Conservation (phyloP, 768 basidiomycete genomes). For the Chalciporus pseudorubinellus region DNA sequence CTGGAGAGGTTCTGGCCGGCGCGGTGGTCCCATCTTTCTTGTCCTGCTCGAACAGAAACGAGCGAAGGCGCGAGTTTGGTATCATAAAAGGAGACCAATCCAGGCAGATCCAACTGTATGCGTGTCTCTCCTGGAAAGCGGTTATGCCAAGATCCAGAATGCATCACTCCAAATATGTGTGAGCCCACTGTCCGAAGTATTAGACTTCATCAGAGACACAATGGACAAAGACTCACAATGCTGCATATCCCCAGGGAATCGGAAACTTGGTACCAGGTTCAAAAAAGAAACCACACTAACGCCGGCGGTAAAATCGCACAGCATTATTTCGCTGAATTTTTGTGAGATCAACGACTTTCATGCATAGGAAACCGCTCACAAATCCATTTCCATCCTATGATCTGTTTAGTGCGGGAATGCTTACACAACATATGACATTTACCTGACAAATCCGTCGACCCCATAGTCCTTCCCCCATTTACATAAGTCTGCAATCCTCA, state of each 20-base stretch:
- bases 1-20: constrained; percentile 20
- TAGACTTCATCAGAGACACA: not conserved
- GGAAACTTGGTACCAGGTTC: constrained; percentile 7
- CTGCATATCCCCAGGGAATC: not conserved
- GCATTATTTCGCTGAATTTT: constrained; percentile 34
- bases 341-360: not conserved
- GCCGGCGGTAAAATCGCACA: constrained; percentile 34
- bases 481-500: constrained; percentile 41
- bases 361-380: constrained; percentile 20
- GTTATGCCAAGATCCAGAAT: constrained; percentile 33
- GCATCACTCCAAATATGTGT: constrained; percentile 1
- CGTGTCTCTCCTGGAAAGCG: constrained; percentile 36
- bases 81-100: constrained; percentile 39
- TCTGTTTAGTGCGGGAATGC: not conserved
- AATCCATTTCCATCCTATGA: constrained; percentile 30
- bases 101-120: constrained; percentile 31
- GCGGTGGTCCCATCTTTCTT: constrained; percentile 34
- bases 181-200: not conserved
- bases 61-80: constrained; percentile 31
- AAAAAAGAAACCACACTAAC: constrained; percentile 22
- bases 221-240: not conserved
- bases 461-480: constrained; percentile 40
- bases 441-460: constrained; percentile 50
- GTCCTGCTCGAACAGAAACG: constrained; percentile 19
- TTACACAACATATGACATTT: not conserved